Evolutionary conservation across 139 green algal species (phyloP).

Genomic region (Coccomyxa sp.): DNA sequence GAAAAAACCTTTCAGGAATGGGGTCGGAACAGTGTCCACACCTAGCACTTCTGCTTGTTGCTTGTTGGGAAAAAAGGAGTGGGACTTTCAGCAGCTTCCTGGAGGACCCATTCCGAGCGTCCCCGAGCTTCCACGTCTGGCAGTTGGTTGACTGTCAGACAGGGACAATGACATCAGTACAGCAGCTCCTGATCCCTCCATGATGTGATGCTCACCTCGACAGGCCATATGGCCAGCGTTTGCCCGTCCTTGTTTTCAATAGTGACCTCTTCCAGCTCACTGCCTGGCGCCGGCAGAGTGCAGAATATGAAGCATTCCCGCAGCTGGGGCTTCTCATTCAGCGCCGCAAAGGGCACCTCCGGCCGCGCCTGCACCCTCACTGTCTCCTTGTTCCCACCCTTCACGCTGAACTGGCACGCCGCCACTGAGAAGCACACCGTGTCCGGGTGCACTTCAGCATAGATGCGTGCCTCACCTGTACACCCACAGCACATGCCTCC

Average conservation of each 20-base stretch:
- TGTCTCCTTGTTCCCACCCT: background rate
- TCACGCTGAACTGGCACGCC: background rate
- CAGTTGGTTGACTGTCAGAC: background rate
- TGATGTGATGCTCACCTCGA: background rate
- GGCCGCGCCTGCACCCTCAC: background rate
- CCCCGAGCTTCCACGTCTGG: too few relatives aligned
- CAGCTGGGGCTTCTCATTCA: background rate
- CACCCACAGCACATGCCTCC: background rate
- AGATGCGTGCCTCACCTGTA: background rate
- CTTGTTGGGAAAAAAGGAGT: too few relatives aligned
- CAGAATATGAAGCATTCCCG: background rate
- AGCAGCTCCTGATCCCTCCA: background rate
- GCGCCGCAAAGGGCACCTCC: background rate
- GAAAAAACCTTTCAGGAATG: background rate
- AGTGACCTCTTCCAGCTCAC: background rate
- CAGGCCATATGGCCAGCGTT: background rate
- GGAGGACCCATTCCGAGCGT: too few relatives aligned
- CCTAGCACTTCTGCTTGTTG: too few relatives aligned
- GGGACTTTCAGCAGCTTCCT: too few relatives aligned
- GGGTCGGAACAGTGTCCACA: background rate
- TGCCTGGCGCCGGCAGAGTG: background rate
- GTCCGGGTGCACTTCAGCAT: background rate
- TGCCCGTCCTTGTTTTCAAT: background rate
- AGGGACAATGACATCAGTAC: background rate
- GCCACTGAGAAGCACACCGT: background rate